Evolutionary conservation across 2,329 filamentous ascomycete genomes (phyloP), one percentile per base, ranked within the genome.

Genomic region (Epichloe bromicola): DNA sequence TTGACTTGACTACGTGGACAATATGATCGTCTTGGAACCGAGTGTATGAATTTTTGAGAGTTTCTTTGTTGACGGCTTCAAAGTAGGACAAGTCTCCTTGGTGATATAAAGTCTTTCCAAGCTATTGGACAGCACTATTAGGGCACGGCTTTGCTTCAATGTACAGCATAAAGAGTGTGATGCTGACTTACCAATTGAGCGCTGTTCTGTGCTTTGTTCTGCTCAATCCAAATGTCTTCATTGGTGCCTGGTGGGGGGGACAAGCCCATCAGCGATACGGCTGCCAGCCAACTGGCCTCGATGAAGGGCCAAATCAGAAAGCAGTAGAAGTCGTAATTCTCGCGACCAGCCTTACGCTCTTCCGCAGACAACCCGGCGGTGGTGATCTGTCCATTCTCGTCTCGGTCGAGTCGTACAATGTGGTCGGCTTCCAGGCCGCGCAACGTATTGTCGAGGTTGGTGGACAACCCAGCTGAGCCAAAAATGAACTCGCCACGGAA

Each of bases 291-390:
- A 49, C 80, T 85, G 0, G 90, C 86, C 67, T 98, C 93, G 57
- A 97, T 90, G 59, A 98, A 98, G 0, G 93, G 93, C 93, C 93
- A 98, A 56, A 98, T 88, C 19, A 98, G 71, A 74, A 97, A 98
- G 70, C 91, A 97, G 70, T 97, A 97, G 67, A 98, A 98, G 63
- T 98, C 93, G 61, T 86, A 98, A 61, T 96, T 97, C 67, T 98
- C 93, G 38, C 91, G 75, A 1, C 93, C 93, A 6, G 78, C 82
- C 33, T 77, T 74, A 17, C 90, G 78, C 66, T 98, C 93, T 3
- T 77, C 70, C 5, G 86, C 79, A 17, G 86, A 84, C 7, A 98
- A 73, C 4, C 88, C 88, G 38, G 96, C 72, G 51, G 72, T 80
- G 1, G 72, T 71, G n/a, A 88, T 76, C 0, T 76, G 73, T 0